Conservation (phyloP, 352 stramenopile species). For the Peronospora belbahrii region DNA sequence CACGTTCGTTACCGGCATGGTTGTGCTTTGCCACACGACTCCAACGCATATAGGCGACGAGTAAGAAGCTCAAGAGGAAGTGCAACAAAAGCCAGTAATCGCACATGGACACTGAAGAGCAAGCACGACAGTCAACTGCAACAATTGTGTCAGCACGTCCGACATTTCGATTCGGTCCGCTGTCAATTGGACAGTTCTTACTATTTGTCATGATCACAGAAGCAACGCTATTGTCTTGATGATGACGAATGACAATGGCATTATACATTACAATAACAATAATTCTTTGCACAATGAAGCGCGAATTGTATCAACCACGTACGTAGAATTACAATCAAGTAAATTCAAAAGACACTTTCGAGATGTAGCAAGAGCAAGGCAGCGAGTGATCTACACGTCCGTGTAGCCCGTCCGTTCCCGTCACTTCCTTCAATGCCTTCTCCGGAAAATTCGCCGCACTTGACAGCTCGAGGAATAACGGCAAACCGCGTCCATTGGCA, state of each 20-base stretch:
- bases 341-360: not conserved
- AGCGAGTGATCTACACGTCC: constrained; percentile 14
- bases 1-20: constrained; percentile 16
- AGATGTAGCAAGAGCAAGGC: constrained; percentile 14
- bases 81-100: constrained; percentile 33
- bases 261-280: too few species aligned
- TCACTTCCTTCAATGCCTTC: constrained; percentile 11
- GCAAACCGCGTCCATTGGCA: constrained; percentile 20
- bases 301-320: too few species aligned
- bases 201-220: constrained; percentile 20
- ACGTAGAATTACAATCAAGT: constrained; percentile 9
- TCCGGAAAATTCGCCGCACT: constrained; percentile 22
- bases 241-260: too few species aligned
- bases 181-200: constrained; percentile 16
- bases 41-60: constrained; percentile 39
- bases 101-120: constrained; percentile 1
- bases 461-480: constrained; percentile 16
- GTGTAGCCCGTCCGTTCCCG: constrained; percentile 18
- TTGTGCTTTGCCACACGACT: constrained; percentile 26
- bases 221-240: too few species aligned
- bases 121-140: constrained; percentile 14
- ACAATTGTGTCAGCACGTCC: constrained; percentile 12
- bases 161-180: constrained; percentile 17
- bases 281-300: too few species aligned
- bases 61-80: constrained; percentile 31